Conservation (phyloP, 371 early-diverging fungal species). For the Enterocytospora artemiae region DNA sequence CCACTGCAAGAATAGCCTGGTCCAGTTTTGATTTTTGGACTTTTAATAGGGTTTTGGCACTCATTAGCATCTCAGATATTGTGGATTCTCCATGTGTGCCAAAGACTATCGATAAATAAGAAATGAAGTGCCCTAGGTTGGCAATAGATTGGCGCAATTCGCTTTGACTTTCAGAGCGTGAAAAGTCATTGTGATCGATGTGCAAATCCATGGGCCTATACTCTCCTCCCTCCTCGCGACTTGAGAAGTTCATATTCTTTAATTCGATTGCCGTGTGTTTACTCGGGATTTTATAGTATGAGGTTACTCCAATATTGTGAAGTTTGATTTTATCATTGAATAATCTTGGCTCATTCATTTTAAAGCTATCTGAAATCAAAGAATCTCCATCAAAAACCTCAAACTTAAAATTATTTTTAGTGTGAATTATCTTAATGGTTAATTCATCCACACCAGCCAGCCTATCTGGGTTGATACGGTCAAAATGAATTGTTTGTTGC, state of each 20-base stretch:
- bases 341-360: slow-evolving; percentile 21
- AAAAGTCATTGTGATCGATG: slow-evolving; percentile 21
- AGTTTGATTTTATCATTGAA: background rate
- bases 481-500: slow-evolving; percentile 44
- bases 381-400: slow-evolving; percentile 55
- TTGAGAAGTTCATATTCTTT: slow-evolving; percentile 21
- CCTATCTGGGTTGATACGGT: slow-evolving; percentile 31
- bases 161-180: slow-evolving; percentile 4
- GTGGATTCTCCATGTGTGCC: slow-evolving; percentile 39
- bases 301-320: slow-evolving; percentile 7
- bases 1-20: slow-evolving; percentile 22
- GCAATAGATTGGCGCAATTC: slow-evolving; percentile 53
- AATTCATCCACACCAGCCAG: slow-evolving; percentile 46
- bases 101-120: slow-evolving; percentile 49
- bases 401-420: slow-evolving; percentile 57
- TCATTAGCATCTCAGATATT: background rate
- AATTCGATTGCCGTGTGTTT: slow-evolving; percentile 14
- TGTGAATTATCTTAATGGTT: slow-evolving; percentile 55
- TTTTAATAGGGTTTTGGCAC: slow-evolving; percentile 26
- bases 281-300: background rate
- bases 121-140: slow-evolving; percentile 40
- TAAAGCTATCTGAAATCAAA: slow-evolving; percentile 55
- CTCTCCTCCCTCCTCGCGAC: slow-evolving; percentile 47
- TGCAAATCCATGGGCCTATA: slow-evolving; percentile 41
- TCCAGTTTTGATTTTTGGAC: slow-evolving; percentile 37